Evolutionary conservation across 2,329 filamentous ascomycete genomes (phyloP), one percentile per base, ranked within the genome.

Genomic region (Calonectria fujianensis): DNA sequence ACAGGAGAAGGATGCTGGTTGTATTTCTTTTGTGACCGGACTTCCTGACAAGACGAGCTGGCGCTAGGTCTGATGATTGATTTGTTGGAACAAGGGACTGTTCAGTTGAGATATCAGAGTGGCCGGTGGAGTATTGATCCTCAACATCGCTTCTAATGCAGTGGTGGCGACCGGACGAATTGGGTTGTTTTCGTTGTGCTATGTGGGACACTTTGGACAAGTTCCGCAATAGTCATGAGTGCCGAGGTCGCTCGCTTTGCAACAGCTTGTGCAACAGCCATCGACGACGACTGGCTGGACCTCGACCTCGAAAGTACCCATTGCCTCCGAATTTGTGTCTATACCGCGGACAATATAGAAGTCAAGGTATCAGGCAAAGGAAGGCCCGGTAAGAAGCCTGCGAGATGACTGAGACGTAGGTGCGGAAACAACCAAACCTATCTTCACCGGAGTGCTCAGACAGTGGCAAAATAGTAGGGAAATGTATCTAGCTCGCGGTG

Each of bases 221-320:
- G 82, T 83, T 63, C 82, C 82, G 63, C 82, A 83, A 67, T 83
- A 83, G 74, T 83, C 82, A 70, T 83, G 82, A 13, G 82, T 83
- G 54, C 82, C 82, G 39, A 83, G 78, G 72, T 83, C 82, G 41
- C 69, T 82, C 27, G 81, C 80, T 75, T 83, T 83, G 71, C 82
- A 83, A 66, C 82, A 83, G 51, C 73, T 81, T 52, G 78, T 81
- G 61, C 82, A 83, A 72, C 82, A 83, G 54, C 70, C 72, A 70
- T 83, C 74, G 61, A 76, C 72, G 29, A 77, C 72, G 31, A 78
- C 74, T 35, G 74, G 72, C 64, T 70, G 69, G 51, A 70, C 41
- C 41, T 81, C 74, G 35, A 70, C 31, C 35, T 82, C 75, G 48
- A 31, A 50, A 50, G 71, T 69, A 63, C 75, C 64, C 81, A 83